phyloP scores from a whole-genome alignment of 495 filamentous ascomycete genomes.

The Penicillium pancosmium region DNA sequence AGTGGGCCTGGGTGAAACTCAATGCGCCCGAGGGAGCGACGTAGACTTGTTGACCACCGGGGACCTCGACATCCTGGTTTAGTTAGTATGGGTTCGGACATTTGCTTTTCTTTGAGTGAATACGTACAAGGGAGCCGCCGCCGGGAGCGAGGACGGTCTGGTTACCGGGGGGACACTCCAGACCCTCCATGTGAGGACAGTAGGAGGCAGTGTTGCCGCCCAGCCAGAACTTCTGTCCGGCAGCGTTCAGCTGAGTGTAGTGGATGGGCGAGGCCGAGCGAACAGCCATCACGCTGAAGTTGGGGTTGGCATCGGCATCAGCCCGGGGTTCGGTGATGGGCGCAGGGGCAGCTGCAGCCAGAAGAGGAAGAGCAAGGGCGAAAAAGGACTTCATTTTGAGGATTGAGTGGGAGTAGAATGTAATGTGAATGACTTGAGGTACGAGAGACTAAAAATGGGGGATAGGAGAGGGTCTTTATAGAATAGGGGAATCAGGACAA shows the following conservation, averaged over 20 bases:
- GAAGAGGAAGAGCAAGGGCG: conserved; percentile 32
- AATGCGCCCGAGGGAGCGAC: conserved; percentile 58
- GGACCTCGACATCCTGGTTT: conserved; percentile 53
- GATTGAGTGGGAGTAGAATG: background rate
- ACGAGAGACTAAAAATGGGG: too few relatives aligned
- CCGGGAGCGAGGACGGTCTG: conserved; percentile 44
- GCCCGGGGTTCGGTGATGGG: background rate
- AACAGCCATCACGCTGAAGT: conserved; percentile 40
- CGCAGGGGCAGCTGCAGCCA: conserved; percentile 32
- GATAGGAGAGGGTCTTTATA: too few relatives aligned
- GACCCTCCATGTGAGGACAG: conserved; percentile 35
- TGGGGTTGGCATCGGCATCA: conserved; percentile 16
- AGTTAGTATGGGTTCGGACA: background rate
- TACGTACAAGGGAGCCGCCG: conserved; percentile 38
- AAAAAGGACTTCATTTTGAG: conserved; percentile 33
- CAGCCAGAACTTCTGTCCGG: conserved; percentile 43
- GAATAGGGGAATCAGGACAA: background rate
- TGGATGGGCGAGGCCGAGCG: conserved; percentile 49
- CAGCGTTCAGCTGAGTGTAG: conserved; percentile 40
- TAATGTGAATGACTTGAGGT: background rate
- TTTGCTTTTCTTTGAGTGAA: background rate
- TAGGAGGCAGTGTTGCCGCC: conserved; percentile 42
- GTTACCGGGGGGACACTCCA: conserved; percentile 44
- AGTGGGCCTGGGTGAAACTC: conserved; percentile 63
- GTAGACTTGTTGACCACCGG: conserved; percentile 69